Conservation (phyloP, 345 rosid genomes). For the Pistacia atlantica region DNA sequence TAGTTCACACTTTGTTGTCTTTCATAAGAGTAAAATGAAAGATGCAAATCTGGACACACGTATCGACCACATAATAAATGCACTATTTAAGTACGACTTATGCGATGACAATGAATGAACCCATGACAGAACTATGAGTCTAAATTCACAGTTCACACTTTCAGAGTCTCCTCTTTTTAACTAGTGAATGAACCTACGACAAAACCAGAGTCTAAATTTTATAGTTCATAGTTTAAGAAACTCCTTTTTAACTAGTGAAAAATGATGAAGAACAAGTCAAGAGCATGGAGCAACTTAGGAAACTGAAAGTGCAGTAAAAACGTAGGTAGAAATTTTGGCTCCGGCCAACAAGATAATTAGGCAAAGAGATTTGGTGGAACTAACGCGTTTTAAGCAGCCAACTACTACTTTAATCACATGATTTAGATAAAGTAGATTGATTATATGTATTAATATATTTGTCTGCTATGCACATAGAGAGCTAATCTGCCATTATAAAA, state of each 20-base stretch:
- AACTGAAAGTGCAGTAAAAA: background rate
- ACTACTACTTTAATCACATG: constrained; percentile 19
- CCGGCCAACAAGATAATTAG: background rate
- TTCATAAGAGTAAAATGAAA: too few species aligned
- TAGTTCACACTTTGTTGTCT: too few species aligned
- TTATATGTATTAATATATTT: constrained; percentile 3
- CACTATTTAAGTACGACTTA: too few species aligned
- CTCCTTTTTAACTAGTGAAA: background rate
- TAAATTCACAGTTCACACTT: too few species aligned
- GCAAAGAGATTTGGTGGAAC: constrained; percentile 32
- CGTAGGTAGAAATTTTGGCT: background rate
- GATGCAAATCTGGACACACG: too few species aligned
- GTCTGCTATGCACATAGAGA: constrained; percentile 25
- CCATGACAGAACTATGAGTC: too few species aligned
- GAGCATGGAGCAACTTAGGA: background rate
- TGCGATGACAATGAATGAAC: too few species aligned
- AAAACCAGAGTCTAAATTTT: too few species aligned
- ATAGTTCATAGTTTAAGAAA: too few species aligned
- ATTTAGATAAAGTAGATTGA: background rate
- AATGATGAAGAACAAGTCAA: background rate
- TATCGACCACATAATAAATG: too few species aligned
- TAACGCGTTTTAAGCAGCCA: constrained; percentile 34
- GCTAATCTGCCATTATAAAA: constrained; percentile 6
- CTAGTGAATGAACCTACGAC: too few species aligned
- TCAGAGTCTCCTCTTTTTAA: too few species aligned